Conservation (phyloP, 306 rosid species). For the Cicer yamashitae region DNA sequence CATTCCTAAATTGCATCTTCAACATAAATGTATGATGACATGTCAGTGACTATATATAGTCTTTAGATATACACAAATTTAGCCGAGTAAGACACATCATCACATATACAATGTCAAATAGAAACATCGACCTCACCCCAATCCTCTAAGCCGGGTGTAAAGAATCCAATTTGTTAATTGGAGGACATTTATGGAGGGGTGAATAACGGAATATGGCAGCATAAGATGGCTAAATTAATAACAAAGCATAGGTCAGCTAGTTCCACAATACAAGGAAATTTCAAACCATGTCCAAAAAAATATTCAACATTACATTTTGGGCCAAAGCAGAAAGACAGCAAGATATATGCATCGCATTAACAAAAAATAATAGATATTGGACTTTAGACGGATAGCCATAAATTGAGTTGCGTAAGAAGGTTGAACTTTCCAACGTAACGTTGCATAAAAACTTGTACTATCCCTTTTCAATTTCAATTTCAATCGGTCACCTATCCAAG, state of each 20-base stretch:
- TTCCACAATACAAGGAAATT: conserved; percentile 26
- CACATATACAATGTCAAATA: neutral
- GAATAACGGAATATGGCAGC: neutral
- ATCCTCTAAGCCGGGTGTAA: too few species aligned
- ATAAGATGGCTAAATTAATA: neutral
- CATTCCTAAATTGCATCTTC: neutral
- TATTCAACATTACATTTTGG: neutral
- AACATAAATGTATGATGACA: neutral
- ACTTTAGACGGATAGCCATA: conserved; percentile 17
- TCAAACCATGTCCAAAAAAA: neutral
- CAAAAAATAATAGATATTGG: neutral
- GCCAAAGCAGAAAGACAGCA: neutral
- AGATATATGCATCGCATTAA: conserved; percentile 23
- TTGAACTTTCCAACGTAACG: conserved; percentile 26
- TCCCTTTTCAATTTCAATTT: conserved; percentile 29
- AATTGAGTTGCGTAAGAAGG: conserved; percentile 41
- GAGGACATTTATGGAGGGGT: neutral
- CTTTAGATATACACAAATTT: neutral
- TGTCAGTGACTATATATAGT: too few species aligned
- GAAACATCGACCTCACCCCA: neutral
- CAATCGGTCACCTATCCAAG: conserved; percentile 3
- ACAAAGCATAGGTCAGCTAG: conserved; percentile 1
- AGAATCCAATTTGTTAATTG: neutral
- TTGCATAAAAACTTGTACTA: conserved; percentile 7
- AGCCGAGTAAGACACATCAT: neutral